Evolutionary conservation across 2,329 filamentous ascomycete species (phyloP).

Genomic region (Albifimbria verrucaria): DNA sequence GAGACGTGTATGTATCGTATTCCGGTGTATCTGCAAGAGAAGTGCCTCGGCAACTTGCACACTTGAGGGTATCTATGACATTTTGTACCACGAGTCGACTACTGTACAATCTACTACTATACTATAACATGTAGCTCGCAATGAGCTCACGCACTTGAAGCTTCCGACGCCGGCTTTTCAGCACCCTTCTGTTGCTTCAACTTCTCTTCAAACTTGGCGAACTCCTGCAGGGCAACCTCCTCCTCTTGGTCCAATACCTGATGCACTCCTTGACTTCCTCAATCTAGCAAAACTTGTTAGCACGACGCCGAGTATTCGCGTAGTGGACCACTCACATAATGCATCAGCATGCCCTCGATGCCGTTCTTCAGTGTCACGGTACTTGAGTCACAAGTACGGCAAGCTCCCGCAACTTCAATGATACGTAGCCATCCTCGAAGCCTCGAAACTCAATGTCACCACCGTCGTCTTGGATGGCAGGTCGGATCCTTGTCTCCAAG

Average conservation of each 20-base stretch:
- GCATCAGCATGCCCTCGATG: constrained; percentile 98
- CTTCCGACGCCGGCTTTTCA: background rate
- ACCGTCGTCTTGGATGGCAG: constrained; percentile 95
- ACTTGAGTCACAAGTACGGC: constrained; percentile 92
- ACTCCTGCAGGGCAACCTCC: constrained; percentile 80
- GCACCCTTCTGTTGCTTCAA: constrained; percentile 51
- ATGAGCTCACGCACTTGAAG: background rate
- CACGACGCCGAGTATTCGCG: background rate
- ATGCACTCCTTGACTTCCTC: constrained; percentile 92
- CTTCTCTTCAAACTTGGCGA: constrained; percentile 93
- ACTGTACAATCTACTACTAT: background rate
- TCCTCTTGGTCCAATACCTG: constrained; percentile 92
- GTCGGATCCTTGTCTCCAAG: constrained; percentile 89
- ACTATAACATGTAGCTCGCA: background rate
- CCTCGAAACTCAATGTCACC: constrained; percentile 95
- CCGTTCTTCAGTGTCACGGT: constrained; percentile 97
- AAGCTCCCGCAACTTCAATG: constrained; percentile 88
- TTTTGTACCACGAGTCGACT: background rate
- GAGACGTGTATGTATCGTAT: too few relatives aligned
- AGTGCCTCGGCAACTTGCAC: background rate
- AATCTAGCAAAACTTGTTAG: constrained; percentile 59
- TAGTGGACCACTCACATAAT: constrained; percentile 63
- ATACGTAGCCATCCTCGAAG: constrained; percentile 78
- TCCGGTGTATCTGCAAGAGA: too few relatives aligned
- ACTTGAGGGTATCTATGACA: background rate